Evolutionary conservation across 2,329 filamentous ascomycete genomes (phyloP), one percentile per base, ranked within the genome.

Genomic region (Phialophora macrospora): DNA sequence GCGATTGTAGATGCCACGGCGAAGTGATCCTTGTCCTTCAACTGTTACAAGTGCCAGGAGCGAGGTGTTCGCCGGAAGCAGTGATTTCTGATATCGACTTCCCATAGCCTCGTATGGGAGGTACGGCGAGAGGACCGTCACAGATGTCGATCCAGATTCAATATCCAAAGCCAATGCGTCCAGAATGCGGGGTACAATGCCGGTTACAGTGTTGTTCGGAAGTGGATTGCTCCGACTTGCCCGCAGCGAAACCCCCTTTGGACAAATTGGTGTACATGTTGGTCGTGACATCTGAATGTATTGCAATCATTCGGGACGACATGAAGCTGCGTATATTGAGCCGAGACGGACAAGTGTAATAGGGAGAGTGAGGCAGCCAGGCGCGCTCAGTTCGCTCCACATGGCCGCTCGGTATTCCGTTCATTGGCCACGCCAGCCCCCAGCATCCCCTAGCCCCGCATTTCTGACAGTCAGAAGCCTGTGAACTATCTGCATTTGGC

Each of bases 391-490:
- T 14, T 49, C n/a, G 20, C n/a, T 49, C 22, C 48, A 51, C 48
- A 26, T 14, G 9, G n/a, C 48, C 22, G 20, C 4, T 4, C 20
- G 14, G 17, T 1, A 9, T 14, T 26, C 24, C 24, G 14, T 12
- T 26, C 4, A 51, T 26, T 51, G 48, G 48, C 4, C 7, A 22
- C 22, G 5, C n/a, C 48, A 3, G 48, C 11, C 9, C 20, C 9
- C 34, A 34, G n/a, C n/a, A 17, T 2, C 26, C 3, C n/a, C 12
- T 6, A 24, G 58, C 46, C 58, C 58, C 58, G 48, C 58, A 38
- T 60, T 60, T 60, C 58, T 60, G 58, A 60, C 58, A n/a, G 48
- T 60, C 58, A 60, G 58, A 60, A 60, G n/a, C 5, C 12, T 17
- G 3, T 30, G 49, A 44, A 17, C 26, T 30, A 51, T 20, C 20